Evolutionary conservation across 208 protist genomes (phyloP).

Genomic region (Wallacemonas sp.): DNA sequence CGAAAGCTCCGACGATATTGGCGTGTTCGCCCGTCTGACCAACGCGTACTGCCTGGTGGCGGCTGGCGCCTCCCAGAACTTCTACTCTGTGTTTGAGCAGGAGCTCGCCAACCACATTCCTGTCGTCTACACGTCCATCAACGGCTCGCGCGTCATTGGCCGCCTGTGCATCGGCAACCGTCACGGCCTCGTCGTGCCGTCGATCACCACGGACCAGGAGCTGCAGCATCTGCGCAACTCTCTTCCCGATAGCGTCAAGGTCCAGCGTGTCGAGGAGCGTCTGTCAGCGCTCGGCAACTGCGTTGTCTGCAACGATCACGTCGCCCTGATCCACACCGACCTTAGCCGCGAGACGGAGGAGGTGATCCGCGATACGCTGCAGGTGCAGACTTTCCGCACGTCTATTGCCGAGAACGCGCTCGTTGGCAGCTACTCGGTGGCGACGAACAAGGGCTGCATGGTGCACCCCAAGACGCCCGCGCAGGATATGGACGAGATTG

Average conservation of each 20-base stretch:
- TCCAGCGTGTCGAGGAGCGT: constrained; percentile 98
- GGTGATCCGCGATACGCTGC: constrained; percentile 98
- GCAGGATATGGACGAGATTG: constrained; percentile 99
- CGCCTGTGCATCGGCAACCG: constrained; percentile 97
- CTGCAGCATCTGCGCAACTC: constrained; percentile 99
- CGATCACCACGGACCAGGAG: constrained; percentile 99
- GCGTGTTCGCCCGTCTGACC: constrained; percentile 99
- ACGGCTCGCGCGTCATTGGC: constrained; percentile 96
- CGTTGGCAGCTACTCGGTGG: constrained; percentile 98
- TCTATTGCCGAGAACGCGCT: constrained; percentile 98
- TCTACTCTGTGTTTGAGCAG: constrained; percentile 98
- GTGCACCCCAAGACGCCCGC: constrained; percentile 96
- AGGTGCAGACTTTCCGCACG: constrained; percentile 98
- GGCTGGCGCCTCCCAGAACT: constrained; percentile 97
- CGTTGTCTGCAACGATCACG: constrained; percentile 99
- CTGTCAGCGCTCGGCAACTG: constrained; percentile 99
- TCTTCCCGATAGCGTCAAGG: constrained; percentile 97
- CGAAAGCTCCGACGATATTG: constrained; percentile 99
- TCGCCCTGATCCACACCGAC: constrained; percentile 99
- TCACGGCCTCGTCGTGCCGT: constrained; percentile 98
- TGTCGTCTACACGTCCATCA: constrained; percentile 97
- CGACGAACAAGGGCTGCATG: constrained; percentile 99
- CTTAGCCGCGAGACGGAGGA: constrained; percentile 99
- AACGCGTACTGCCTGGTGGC: constrained; percentile 99
- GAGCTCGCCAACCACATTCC: constrained; percentile 99